Base-by-base conservation (phyloP, 495 filamentous ascomycete genomes). In the Xylaria nigripes region DNA sequence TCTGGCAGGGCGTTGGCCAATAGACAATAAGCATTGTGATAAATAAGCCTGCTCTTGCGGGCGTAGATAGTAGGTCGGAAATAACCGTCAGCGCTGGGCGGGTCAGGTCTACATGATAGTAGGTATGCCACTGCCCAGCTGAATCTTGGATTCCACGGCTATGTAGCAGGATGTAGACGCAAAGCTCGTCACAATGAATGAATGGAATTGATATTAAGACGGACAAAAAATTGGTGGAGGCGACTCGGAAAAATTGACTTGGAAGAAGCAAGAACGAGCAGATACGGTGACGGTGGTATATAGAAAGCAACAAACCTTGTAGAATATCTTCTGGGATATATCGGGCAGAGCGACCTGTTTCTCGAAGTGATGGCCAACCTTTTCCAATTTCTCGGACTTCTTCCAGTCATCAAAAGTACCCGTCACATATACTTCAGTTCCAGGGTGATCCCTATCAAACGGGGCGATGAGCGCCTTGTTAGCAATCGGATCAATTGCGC, bases 391-490 rank as follows among this genome's bases (percentile, higher is more conserved):
- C 61, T 88, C 82, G 45, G 80, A 89, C 76, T 89, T 87, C 43
- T 79, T 75, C 93, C 93, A 98, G 72, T 90, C 80, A 69, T 98
- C 92, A 67, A 97, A 98, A 45, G 87, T 92, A 63, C 93, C 93
- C 6, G 91, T 96, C 54, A 98, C 93, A 68, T 86, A 90, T 59
- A 98, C 93, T 66, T 95, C 90, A 56, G 78, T 77, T 56, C 87
- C 89, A 57, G 76, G 64, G 64, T 89, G 82, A 58, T 82, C 80
- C 89, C 89, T 91, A 62, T 51, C 44, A 23, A 32, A 19, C 54
- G 40, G 41, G 50, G 48, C 30, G 27, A 48, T 46, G 32, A 49
- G 44, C 46, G 40, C 34, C 25, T n/a, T 21, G 45, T 55, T 45
- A 55, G 53, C 46, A 15, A 44, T 2, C 10, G 30, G 46, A 19